Conservation (phyloP, 140 eudicot genomes). For the Flaveria floridana region DNA sequence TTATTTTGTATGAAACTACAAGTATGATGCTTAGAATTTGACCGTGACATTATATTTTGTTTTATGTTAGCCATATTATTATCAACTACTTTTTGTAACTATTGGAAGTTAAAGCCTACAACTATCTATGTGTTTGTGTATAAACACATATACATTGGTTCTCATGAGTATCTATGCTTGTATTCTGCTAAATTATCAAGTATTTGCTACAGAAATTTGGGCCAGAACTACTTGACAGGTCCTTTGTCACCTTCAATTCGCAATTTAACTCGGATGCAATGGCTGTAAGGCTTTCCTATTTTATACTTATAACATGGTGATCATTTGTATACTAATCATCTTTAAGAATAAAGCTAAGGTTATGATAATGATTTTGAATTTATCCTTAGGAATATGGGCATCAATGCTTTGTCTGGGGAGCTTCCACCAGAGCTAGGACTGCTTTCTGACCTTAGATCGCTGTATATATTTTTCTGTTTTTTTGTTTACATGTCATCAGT, state of each 20-base stretch:
- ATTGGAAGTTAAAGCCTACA: background rate
- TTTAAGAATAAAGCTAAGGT: background rate
- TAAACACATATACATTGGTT: background rate
- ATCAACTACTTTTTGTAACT: conserved; percentile 1
- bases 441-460: conserved; percentile 52
- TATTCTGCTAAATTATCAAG: conserved; percentile 14
- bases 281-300: conserved; percentile 44
- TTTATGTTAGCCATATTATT: background rate
- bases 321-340: background rate
- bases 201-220: conserved; percentile 50
- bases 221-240: conserved; percentile 69
- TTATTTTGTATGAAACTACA: background rate
- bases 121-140: background rate
- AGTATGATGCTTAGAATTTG: background rate
- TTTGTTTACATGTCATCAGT: background rate
- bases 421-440: conserved; percentile 64
- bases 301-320: background rate
- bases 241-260: conserved; percentile 62
- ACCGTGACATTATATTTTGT: too few species aligned
- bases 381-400: conserved; percentile 48
- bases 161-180: conserved; percentile 9
- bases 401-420: conserved; percentile 65
- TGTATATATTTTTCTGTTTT: conserved; percentile 42
- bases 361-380: background rate
- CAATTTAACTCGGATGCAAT: conserved; percentile 62